Conservation (phyloP, 805 yeast species). For the Cyberlindnera sargentensis region DNA sequence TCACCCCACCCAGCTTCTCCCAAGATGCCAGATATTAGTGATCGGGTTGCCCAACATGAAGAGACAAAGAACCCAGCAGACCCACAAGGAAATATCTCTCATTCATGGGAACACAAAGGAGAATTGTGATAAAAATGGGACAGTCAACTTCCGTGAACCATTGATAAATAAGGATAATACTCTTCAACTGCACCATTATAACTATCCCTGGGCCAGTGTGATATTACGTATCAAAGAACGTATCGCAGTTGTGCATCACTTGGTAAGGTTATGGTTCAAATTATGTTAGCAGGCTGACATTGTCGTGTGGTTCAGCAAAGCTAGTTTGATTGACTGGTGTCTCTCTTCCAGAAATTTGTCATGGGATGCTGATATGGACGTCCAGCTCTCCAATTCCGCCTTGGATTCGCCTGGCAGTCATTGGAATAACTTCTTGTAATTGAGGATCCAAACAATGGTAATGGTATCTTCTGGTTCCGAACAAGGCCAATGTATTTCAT, state of each 20-base stretch:
- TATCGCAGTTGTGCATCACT: conserved; percentile 34
- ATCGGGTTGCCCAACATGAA: conserved; percentile 9
- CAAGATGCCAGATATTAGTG: conserved; percentile 13
- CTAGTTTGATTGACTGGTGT: conserved; percentile 54
- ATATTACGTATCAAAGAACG: conserved; percentile 25
- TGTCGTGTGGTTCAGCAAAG: conserved; percentile 60
- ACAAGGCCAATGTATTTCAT: conserved; percentile 27
- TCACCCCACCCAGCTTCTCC: conserved; percentile 13
- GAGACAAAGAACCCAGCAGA: conserved; percentile 9
- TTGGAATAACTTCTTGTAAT: conserved; percentile 45
- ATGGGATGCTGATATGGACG: conserved; percentile 59
- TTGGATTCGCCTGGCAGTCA: conserved; percentile 35
- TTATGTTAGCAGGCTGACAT: conserved; percentile 37
- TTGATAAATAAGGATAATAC: conserved; percentile 16
- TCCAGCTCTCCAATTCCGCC: conserved; percentile 45
- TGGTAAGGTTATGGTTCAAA: conserved; percentile 47
- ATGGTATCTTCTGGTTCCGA: conserved; percentile 29
- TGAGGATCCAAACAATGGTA: conserved; percentile 31
- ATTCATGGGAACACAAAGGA: conserved; percentile 15
- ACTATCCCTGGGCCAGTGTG: conserved; percentile 26
- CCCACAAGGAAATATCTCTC: background rate
- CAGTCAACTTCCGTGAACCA: conserved; percentile 25
- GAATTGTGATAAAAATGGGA: conserved; percentile 17
- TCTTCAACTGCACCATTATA: conserved; percentile 26
- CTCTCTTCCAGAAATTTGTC: conserved; percentile 52